These are phyloP conservation scores for Xylariaceae sp. DNA, from an alignment of 2,329 filamentous ascomycete genomes.

Conservation along the genomic window DNA sequence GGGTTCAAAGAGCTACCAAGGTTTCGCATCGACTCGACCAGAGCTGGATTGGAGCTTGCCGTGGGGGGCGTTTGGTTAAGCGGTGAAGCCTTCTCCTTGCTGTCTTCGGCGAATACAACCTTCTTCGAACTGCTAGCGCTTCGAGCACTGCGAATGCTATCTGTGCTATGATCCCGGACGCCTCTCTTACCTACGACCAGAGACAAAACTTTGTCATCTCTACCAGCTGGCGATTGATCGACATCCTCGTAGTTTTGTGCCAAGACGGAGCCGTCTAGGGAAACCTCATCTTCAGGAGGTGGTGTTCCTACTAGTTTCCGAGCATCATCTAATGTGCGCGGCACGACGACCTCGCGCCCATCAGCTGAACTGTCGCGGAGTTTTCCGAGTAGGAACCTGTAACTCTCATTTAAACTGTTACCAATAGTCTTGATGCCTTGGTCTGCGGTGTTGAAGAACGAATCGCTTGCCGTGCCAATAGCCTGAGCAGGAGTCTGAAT, in stretches of 20 bases:
- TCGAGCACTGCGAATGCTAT: slow-evolving; percentile 71
- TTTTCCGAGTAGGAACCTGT: slow-evolving; percentile 90
- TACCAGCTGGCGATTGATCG: slow-evolving; percentile 41
- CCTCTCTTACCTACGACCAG: slow-evolving; percentile 71
- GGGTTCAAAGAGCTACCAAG: slow-evolving; percentile 84
- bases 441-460: slow-evolving; percentile 86
- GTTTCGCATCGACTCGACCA: slow-evolving; percentile 81
- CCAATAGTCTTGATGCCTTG: slow-evolving; percentile 92
- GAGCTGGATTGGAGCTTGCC: slow-evolving; percentile 59
- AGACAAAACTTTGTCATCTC: slow-evolving; percentile 72
- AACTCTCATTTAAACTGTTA: slow-evolving; percentile 87
- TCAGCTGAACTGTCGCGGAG: slow-evolving; percentile 73
- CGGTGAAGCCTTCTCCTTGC: slow-evolving; percentile 47
- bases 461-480: slow-evolving; percentile 82
- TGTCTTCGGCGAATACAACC: slow-evolving; percentile 57
- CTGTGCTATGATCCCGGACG: slow-evolving; percentile 74
- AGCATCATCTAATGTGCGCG: slow-evolving; percentile 92
- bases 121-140: slow-evolving; percentile 69
- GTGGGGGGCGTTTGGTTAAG: slow-evolving; percentile 40
- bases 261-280: slow-evolving; percentile 63
- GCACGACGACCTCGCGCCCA: slow-evolving; percentile 65
- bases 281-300: slow-evolving; percentile 65
- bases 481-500: slow-evolving; percentile 85
- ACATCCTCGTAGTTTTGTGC: slow-evolving; percentile 52
- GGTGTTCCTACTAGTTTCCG: slow-evolving; percentile 84